Evolutionary conservation across 495 filamentous ascomycete species (phyloP), one percentile per base, ranked within the genome.

Genomic region (Aspergillus hancockii): DNA sequence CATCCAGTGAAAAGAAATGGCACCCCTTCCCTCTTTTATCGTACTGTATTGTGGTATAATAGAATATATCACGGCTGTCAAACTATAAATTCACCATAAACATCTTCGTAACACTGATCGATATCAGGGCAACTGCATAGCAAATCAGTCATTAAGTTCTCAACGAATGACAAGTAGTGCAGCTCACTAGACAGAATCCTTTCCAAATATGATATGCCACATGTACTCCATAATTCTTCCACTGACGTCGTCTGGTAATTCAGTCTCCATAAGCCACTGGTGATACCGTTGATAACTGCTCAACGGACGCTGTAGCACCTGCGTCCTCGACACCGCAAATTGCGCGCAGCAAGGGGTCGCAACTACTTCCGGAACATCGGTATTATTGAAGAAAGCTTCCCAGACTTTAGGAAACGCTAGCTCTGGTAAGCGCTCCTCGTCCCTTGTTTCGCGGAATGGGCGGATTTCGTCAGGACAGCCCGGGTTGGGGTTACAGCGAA

Each of bases 191-290:
- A 75, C 64, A 38, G 68, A 51, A 43, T 71, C 71, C 65, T 73
- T 62, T 54, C 73, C 78, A 54, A 84, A 88, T 59, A 86, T 77
- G 60, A 88, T 82, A 72, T 91, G 88, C 88, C 89, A 91, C 57
- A 85, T 65, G 63, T 87, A 90, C 72, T 91, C 89, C 74, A 90
- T 77, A 16, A 91, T 75, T 16, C 88, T 66, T 5, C 88, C 88
- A 45, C 80, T 85, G 36, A 81, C 67, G 23, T 75, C 74, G 55
- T 89, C 85, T 14, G 75, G 68, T 50, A 89, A 65, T 19, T 76
- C 70, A 18, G 88, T 89, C 28, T 81, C 67, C 40, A 88, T 62
- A 14, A 90, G 59, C 88, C 88, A 91, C 14, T 78, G 58, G 13
- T 86, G 71, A 61, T 77, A 87, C 3, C 66, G 67, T 23, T 75